Conservation (phyloP, 306 rosid species). For the Rosa rugosa region DNA sequence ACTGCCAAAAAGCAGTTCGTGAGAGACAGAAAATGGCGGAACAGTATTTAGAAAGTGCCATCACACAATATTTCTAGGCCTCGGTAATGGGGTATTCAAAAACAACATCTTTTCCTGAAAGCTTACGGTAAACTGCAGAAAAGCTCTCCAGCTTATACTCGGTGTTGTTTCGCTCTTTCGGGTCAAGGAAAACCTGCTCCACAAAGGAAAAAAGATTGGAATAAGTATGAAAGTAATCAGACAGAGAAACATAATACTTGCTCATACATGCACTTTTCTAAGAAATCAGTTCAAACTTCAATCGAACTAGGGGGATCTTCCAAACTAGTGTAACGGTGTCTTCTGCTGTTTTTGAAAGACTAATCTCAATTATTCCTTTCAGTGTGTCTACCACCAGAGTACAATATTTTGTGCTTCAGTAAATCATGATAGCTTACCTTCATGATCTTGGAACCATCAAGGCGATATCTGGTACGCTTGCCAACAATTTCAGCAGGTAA, state of each 20-base stretch:
- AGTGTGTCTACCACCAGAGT: neutral
- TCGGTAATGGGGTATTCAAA: slow-evolving; percentile 75
- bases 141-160: slow-evolving; percentile 87
- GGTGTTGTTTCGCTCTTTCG: slow-evolving; percentile 77
- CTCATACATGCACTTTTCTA: neutral
- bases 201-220: neutral
- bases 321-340: neutral
- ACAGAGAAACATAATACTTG: neutral
- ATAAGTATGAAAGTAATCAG: neutral
- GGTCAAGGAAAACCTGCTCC: slow-evolving; percentile 73
- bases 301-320: too few species aligned
- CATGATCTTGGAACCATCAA: slow-evolving; percentile 84
- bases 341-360: neutral
- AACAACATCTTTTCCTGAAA: slow-evolving; percentile 84
- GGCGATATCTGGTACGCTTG: slow-evolving; percentile 64
- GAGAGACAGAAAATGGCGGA: neutral
- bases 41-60: neutral
- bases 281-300: neutral
- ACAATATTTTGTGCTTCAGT: too few species aligned
- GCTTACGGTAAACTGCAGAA: slow-evolving; percentile 77
- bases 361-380: neutral
- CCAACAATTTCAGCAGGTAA: slow-evolving; percentile 93
- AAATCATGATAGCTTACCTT: slow-evolving; percentile 43
- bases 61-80: slow-evolving; percentile 39
- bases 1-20: slow-evolving; percentile 17